Conservation (phyloP, 495 filamentous ascomycete species). For the Aspergillus kassunensis region DNA sequence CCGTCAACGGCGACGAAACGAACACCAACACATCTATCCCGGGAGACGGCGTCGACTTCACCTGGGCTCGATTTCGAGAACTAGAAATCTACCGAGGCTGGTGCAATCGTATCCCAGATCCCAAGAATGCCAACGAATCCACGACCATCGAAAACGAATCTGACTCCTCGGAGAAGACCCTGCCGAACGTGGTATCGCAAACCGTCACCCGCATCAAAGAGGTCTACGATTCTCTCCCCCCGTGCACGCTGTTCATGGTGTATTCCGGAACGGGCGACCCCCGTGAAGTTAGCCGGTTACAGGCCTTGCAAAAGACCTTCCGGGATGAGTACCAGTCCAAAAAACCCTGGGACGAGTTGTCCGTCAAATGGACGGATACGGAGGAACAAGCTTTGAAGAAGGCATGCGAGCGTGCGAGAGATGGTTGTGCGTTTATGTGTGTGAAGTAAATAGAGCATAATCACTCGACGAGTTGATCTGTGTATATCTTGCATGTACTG, state of each 20-base stretch:
- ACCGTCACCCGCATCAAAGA: conserved; percentile 57
- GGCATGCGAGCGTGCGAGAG: conserved; percentile 65
- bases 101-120: conserved; percentile 60
- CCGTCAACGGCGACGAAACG: conserved; percentile 63
- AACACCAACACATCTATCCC: conserved; percentile 58
- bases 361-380: conserved; percentile 83
- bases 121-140: conserved; percentile 49
- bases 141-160: conserved; percentile 28
- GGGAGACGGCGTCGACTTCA: conserved; percentile 74
- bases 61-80: conserved; percentile 83
- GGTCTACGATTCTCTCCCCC: conserved; percentile 72
- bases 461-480: background rate
- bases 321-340: conserved; percentile 67
- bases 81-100: conserved; percentile 79
- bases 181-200: conserved; percentile 43
- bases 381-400: conserved; percentile 76
- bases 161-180: conserved; percentile 12
- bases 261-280: conserved; percentile 89
- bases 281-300: conserved; percentile 67
- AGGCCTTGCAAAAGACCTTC: conserved; percentile 67
- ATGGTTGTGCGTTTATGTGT: conserved; percentile 76
- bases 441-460: conserved; percentile 54
- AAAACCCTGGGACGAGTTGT: conserved; percentile 84
- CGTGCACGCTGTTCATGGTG: conserved; percentile 81
- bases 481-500: background rate